These are phyloP conservation scores for Sporothrix inflata DNA, from an alignment of 2,329 filamentous ascomycete genomes.

Conservation along the genomic window DNA sequence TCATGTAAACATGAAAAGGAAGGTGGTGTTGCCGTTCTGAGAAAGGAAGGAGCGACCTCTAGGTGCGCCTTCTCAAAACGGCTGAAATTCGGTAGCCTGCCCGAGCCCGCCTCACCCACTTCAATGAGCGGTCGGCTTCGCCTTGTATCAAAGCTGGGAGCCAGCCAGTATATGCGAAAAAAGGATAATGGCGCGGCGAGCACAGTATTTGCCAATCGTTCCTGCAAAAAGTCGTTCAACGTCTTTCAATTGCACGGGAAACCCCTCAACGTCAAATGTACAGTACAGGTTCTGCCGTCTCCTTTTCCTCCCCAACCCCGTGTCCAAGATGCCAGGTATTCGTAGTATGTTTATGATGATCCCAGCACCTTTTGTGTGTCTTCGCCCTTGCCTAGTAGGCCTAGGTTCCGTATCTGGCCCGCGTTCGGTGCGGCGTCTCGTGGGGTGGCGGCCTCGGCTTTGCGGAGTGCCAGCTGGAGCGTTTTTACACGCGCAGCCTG, in stretches of 20 bases:
- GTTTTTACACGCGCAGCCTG: slow-evolving; percentile 77
- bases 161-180: neutral
- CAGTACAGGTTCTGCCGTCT: slow-evolving; percentile 18
- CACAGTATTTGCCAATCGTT: neutral
- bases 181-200: neutral
- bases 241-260: slow-evolving; percentile 24
- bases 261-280: slow-evolving; percentile 23
- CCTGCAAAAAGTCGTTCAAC: neutral
- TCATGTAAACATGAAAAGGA: neutral
- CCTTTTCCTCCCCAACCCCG: neutral
- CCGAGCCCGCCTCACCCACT: neutral
- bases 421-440: slow-evolving; percentile 81
- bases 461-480: slow-evolving; percentile 83
- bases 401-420: slow-evolving; percentile 84
- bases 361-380: slow-evolving; percentile 67
- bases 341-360: slow-evolving; percentile 25
- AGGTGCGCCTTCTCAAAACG: slow-evolving; percentile 9
- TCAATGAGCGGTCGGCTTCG: neutral
- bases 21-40: neutral
- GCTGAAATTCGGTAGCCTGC: neutral
- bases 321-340: neutral
- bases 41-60: slow-evolving; percentile 17
- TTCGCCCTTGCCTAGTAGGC: slow-evolving; percentile 81
- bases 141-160: neutral
- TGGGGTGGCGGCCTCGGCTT: slow-evolving; percentile 72